These are phyloP conservation scores for Pythium pyrilobum DNA, from an alignment of 352 stramenopile species.

Conservation along the genomic window DNA sequence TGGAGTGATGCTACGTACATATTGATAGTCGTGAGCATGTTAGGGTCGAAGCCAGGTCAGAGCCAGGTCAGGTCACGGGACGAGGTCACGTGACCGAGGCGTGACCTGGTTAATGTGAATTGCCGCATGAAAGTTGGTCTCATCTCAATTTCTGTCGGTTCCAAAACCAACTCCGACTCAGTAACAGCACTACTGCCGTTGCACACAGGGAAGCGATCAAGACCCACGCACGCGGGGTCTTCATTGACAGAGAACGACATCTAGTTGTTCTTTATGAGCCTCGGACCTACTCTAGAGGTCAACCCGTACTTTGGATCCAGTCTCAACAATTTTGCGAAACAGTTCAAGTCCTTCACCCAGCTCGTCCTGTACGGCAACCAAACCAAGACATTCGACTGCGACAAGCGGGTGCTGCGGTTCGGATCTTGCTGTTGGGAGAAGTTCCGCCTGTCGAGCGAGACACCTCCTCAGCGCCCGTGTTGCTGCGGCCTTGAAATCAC, in stretches of 20 bases:
- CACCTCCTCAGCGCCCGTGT: neutral
- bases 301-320: neutral
- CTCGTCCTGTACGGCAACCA: neutral
- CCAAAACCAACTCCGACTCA: too few species aligned
- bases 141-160: too few species aligned
- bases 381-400: neutral
- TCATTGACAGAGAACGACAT: neutral
- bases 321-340: neutral
- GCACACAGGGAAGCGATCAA: too few species aligned
- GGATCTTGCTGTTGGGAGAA: slow-evolving; percentile 3
- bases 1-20: too few species aligned
- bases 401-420: neutral
- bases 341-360: neutral
- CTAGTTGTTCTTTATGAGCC: neutral
- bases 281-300: neutral
- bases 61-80: too few species aligned
- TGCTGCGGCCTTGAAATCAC: neutral
- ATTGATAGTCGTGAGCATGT: too few species aligned
- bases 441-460: neutral
- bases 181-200: too few species aligned
- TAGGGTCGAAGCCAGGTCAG: too few species aligned
- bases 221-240: neutral
- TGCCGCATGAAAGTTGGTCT: too few species aligned
- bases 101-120: too few species aligned
- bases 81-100: too few species aligned